phyloP scores from a whole-genome alignment of 164 flowering plant genomes.

The Euptelea pleiosperma region DNA sequence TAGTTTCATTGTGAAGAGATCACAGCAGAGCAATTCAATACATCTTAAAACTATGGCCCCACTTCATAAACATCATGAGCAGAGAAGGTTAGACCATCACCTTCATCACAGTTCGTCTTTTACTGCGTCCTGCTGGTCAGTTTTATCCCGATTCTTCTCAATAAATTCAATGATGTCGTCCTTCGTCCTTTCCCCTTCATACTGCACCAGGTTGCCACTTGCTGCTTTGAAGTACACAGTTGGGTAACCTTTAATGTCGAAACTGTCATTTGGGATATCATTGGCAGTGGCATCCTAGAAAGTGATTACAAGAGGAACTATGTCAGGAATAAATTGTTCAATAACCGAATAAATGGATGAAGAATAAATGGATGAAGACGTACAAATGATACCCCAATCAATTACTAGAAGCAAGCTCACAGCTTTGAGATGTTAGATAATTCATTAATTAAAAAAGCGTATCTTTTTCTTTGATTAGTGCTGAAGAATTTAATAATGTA shows the following conservation, averaged over 20 bases:
- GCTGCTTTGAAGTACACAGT: constrained; percentile 75
- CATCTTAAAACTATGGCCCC: no score
- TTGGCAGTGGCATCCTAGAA: constrained; percentile 87
- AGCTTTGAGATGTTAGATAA: no score
- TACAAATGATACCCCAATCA: no score
- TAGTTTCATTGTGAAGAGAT: no score
- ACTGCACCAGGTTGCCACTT: constrained; percentile 51
- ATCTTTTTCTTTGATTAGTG: no score
- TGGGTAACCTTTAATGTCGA: constrained; percentile 79
- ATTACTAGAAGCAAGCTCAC: no score
- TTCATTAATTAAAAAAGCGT: no score
- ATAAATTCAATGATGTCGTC: constrained; percentile 66
- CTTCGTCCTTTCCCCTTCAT: constrained; percentile 68
- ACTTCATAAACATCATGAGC: no score
- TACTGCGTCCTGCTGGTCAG: constrained; percentile 19
- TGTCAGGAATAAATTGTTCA: background rate
- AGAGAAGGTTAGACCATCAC: constrained; percentile 3
- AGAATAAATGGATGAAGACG: no score
- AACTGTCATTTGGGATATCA: constrained; percentile 54
- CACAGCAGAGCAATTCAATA: no score
- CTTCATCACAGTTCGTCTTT: constrained; percentile 61
- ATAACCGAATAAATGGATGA: no score
- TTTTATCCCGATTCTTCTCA: constrained; percentile 51
- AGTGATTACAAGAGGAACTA: background rate
- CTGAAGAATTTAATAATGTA: no score